phyloP scores from a whole-genome alignment of 2,329 filamentous ascomycete species.

The Nectriaceae sp. region DNA sequence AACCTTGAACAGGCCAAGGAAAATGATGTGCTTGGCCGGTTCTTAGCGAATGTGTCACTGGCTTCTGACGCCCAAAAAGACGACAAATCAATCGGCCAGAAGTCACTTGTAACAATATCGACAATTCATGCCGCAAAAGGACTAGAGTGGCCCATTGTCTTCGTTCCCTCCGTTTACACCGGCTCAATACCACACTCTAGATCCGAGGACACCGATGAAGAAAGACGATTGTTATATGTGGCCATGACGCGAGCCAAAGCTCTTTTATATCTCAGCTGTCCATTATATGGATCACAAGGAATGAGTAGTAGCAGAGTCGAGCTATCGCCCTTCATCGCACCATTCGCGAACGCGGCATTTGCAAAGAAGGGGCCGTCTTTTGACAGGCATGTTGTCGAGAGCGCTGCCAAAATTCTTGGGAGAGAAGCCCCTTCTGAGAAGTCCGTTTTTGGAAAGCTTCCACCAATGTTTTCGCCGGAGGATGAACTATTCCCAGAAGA shows the following conservation, averaged over 20 bases:
- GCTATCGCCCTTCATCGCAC: constrained; percentile 72
- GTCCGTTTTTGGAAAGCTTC: constrained; percentile 54
- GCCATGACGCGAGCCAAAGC: constrained; percentile 94
- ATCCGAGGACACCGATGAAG: constrained; percentile 83
- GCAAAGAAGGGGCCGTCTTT: constrained; percentile 70
- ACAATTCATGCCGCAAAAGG: constrained; percentile 97
- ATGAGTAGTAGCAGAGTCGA: constrained; percentile 62
- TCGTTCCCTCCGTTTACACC: constrained; percentile 86
- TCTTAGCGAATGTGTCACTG: constrained; percentile 89
- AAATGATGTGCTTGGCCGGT: constrained; percentile 66
- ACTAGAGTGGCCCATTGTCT: constrained; percentile 94
- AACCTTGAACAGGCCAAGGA: constrained; percentile 70
- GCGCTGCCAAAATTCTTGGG: constrained; percentile 71
- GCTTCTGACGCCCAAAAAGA: constrained; percentile 75
- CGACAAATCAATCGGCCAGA: constrained; percentile 56
- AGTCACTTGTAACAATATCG: constrained; percentile 79
- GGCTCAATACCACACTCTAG: constrained; percentile 89
- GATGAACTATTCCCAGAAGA: constrained; percentile 71
- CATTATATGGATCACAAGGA: constrained; percentile 64
- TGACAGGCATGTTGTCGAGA: constrained; percentile 59
- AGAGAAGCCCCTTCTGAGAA: constrained; percentile 60
- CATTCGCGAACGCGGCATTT: constrained; percentile 44
- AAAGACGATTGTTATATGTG: constrained; percentile 87
- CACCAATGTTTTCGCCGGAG: constrained; percentile 57
- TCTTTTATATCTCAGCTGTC: constrained; percentile 82